phyloP scores from a whole-genome alignment of 768 basidiomycete species.

The Termitomyces eurrhizus region DNA sequence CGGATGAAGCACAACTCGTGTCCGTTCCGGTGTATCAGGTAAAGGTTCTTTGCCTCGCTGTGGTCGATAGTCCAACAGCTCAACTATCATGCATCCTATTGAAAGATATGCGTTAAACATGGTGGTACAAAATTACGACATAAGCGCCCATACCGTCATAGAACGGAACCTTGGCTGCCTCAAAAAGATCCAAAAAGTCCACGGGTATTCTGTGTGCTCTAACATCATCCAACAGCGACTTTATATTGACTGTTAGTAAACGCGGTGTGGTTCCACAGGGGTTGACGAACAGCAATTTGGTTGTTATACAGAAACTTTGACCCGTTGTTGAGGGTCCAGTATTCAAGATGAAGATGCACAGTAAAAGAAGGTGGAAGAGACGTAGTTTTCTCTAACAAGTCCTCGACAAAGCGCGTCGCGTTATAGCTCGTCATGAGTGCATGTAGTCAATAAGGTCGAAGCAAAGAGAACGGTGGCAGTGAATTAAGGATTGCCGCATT shows the following conservation, averaged over 20 bases:
- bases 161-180: conserved; percentile 68
- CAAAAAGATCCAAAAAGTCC: conserved; percentile 81
- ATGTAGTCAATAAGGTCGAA: conserved; percentile 13
- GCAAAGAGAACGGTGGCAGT: conserved; percentile 8
- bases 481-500: conserved; percentile 8
- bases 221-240: conserved; percentile 83
- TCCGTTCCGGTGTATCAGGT: conserved; percentile 54
- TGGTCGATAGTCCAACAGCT: conserved; percentile 74
- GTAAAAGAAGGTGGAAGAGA: conserved; percentile 68
- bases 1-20: conserved; percentile 74
- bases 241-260: conserved; percentile 2
- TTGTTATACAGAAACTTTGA: conserved; percentile 81
- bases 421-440: conserved; percentile 68
- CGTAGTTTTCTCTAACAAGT: conserved; percentile 56
- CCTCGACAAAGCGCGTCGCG: conserved; percentile 58
- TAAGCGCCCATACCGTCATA: conserved; percentile 63
- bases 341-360: conserved; percentile 71
- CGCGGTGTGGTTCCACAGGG: background rate
- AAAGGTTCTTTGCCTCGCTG: conserved; percentile 52
- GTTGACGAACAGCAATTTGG: conserved; percentile 54
- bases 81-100: conserved; percentile 81
- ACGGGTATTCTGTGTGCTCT: conserved; percentile 80
- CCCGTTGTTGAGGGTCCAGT: conserved; percentile 81
- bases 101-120: conserved; percentile 1
- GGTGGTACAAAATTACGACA: background rate